A percentile compares a stretch with the other conserved stretches of the same genome.
Evolutionary conservation across 2,329 filamentous ascomycete genomes (phyloP).

Genomic region (Aspergillus amoenus): DNA sequence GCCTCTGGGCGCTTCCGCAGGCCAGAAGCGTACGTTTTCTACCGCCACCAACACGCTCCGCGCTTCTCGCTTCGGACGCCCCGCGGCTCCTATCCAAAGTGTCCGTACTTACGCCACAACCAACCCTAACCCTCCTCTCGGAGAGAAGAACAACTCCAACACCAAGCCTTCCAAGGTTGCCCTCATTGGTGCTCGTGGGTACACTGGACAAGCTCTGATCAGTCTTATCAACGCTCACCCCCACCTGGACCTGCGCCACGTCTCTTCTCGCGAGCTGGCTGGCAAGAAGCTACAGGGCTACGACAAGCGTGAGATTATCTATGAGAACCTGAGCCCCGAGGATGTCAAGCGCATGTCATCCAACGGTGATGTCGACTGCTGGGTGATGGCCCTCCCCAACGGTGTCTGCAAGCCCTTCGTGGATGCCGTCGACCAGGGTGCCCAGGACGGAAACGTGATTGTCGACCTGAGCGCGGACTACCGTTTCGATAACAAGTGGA

Average conservation of each 20-base stretch:
- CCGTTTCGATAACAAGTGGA: slow-evolving; percentile 81
- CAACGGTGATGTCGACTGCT: slow-evolving; percentile 84
- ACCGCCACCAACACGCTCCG: slow-evolving; percentile 50
- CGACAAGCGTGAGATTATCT: slow-evolving; percentile 84
- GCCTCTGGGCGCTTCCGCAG: slow-evolving; percentile 46
- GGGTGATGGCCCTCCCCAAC: slow-evolving; percentile 97
- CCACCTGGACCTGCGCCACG: slow-evolving; percentile 83
- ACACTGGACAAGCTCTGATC: slow-evolving; percentile 89
- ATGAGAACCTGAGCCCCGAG: slow-evolving; percentile 85
- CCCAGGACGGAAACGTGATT: slow-evolving; percentile 70
- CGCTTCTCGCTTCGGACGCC: slow-evolving; percentile 31
- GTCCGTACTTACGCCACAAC: slow-evolving; percentile 44
- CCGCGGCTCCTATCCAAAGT: slow-evolving; percentile 30
- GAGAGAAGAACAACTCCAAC: slow-evolving; percentile 84
- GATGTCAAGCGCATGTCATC: slow-evolving; percentile 84
- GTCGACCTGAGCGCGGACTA: slow-evolving; percentile 97
- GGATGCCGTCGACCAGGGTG: slow-evolving; percentile 75
- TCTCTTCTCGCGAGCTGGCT: slow-evolving; percentile 87
- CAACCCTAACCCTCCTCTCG: slow-evolving; percentile 87
- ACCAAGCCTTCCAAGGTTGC: slow-evolving; percentile 75
- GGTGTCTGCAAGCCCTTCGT: slow-evolving; percentile 92
- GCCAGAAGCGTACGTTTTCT: slow-evolving; percentile 69
- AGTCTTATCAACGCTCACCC: slow-evolving; percentile 84
- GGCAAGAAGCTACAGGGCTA: slow-evolving; percentile 88
- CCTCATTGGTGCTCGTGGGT: slow-evolving; percentile 87